These are phyloP conservation scores for Meripilus lineatus DNA, from an alignment of 1,284 basidiomycete species.

Conservation along the genomic window DNA sequence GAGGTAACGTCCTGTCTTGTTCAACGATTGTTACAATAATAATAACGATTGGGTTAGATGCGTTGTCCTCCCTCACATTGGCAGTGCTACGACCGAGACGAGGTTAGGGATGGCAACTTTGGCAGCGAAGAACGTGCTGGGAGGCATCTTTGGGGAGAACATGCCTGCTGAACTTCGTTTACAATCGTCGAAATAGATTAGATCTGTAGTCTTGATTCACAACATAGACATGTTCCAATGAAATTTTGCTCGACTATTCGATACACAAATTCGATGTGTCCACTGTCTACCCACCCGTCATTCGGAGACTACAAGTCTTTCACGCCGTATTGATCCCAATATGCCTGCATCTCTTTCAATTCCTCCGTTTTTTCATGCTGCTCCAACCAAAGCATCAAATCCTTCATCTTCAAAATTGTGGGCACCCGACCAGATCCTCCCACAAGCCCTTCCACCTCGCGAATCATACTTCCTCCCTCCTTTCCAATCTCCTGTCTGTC, in stretches of 20 bases:
- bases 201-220: too few relatives aligned
- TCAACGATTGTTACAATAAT: conserved; percentile 1
- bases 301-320: too few relatives aligned
- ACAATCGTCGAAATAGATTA: too few relatives aligned
- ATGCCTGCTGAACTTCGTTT: conserved; percentile 61
- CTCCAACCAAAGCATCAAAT: conserved; percentile 84
- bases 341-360: conserved; percentile 73
- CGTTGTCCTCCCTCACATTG: conserved; percentile 85
- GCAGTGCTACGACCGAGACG: conserved; percentile 84
- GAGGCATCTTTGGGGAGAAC: conserved; percentile 39
- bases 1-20: conserved; percentile 39
- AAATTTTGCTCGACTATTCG: too few relatives aligned
- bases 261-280: too few relatives aligned
- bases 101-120: conserved; percentile 78
- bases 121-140: conserved; percentile 63
- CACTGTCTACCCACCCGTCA: too few relatives aligned
- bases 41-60: conserved; percentile 42
- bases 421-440: conserved; percentile 61
- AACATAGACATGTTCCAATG: too few relatives aligned
- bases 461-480: conserved; percentile 68
- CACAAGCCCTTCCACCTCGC: conserved; percentile 79
- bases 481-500: conserved; percentile 88
- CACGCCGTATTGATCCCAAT: conserved; percentile 78
- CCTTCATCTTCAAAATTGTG: conserved; percentile 80
- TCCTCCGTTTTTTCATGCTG: conserved; percentile 62